phyloP scores from a whole-genome alignment of 1,284 basidiomycete species.

The Rhodotorula sp. region DNA sequence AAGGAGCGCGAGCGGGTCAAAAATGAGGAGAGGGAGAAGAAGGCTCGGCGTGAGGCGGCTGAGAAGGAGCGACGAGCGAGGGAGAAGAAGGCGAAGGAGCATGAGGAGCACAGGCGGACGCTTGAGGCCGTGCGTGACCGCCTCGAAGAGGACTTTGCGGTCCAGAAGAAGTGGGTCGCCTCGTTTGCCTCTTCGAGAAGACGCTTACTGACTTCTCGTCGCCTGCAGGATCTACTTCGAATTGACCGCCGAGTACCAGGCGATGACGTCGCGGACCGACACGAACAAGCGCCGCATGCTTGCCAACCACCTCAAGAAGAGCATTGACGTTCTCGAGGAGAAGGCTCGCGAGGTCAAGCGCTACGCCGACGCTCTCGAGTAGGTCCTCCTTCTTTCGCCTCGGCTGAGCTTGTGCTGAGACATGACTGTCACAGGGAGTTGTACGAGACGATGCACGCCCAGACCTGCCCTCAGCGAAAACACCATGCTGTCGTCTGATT shows the following conservation, averaged over 20 bases:
- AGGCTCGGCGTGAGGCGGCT: neutral
- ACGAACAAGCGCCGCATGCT: constrained; percentile 69
- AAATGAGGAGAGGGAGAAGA: neutral
- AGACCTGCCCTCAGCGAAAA: constrained; percentile 9
- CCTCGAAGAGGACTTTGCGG: constrained; percentile 31
- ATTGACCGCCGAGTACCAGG: constrained; percentile 82
- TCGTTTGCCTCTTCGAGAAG: neutral
- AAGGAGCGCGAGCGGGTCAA: neutral
- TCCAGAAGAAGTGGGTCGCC: constrained; percentile 56
- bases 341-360: constrained; percentile 51
- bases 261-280: constrained; percentile 76
- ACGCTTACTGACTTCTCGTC: neutral
- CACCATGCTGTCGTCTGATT: constrained; percentile 2
- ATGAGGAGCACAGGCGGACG: constrained; percentile 12
- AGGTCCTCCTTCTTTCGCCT: neutral
- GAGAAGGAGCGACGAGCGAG: neutral
- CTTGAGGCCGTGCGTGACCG: constrained; percentile 22
- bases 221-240: constrained; percentile 72
- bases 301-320: constrained; percentile 78
- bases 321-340: constrained; percentile 81
- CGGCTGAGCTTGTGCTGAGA: neutral
- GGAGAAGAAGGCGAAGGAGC: constrained; percentile 1
- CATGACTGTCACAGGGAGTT: neutral
- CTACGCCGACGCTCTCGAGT: constrained; percentile 29
- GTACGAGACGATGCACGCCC: constrained; percentile 2